Evolutionary conservation across 2,329 filamentous ascomycete genomes (phyloP).

Genomic region (Pseudogymnoascus sp.): DNA sequence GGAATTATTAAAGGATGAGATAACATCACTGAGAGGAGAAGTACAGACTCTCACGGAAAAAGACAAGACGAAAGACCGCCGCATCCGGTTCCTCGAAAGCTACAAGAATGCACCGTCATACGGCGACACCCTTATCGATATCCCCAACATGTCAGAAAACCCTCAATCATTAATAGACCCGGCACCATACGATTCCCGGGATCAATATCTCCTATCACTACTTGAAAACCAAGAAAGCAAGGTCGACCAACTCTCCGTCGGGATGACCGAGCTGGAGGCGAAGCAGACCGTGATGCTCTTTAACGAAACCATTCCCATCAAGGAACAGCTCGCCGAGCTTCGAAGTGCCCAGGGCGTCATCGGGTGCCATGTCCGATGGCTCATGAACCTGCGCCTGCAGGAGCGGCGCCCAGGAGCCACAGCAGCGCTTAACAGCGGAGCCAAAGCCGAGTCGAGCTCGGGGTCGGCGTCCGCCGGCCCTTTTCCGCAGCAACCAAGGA

Average conservation of each 20-base stretch:
- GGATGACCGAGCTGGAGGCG: slow-evolving; percentile 49
- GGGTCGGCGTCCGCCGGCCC: slow-evolving; percentile 10
- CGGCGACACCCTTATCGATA: slow-evolving; percentile 19
- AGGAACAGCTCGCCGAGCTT: slow-evolving; percentile 52
- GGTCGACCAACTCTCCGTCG: slow-evolving; percentile 49
- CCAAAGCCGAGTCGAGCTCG: slow-evolving; percentile 7
- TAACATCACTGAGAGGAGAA: slow-evolving; percentile 31
- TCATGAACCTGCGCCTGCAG: slow-evolving; percentile 26
- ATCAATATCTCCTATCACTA: slow-evolving; percentile 37
- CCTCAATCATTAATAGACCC: slow-evolving; percentile 19
- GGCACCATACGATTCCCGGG: slow-evolving; percentile 32
- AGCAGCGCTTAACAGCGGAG: slow-evolving; percentile 10
- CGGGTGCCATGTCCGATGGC: slow-evolving; percentile 29
- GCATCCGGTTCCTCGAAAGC: slow-evolving; percentile 36
- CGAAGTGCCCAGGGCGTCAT: slow-evolving; percentile 27
- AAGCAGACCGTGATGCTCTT: slow-evolving; percentile 53
- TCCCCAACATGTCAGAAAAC: slow-evolving; percentile 19
- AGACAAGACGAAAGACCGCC: slow-evolving; percentile 33
- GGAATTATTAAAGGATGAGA: slow-evolving; percentile 39
- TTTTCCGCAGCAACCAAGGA: slow-evolving; percentile 11
- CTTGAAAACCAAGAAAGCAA: slow-evolving; percentile 46
- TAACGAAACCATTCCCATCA: slow-evolving; percentile 53
- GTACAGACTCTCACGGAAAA: slow-evolving; percentile 36
- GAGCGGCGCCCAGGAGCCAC: slow-evolving; percentile 21
- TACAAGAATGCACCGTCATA: slow-evolving; percentile 20